Evolutionary conservation across 352 stramenopile genomes (phyloP).

Genomic region (Phytophthora sojae): DNA sequence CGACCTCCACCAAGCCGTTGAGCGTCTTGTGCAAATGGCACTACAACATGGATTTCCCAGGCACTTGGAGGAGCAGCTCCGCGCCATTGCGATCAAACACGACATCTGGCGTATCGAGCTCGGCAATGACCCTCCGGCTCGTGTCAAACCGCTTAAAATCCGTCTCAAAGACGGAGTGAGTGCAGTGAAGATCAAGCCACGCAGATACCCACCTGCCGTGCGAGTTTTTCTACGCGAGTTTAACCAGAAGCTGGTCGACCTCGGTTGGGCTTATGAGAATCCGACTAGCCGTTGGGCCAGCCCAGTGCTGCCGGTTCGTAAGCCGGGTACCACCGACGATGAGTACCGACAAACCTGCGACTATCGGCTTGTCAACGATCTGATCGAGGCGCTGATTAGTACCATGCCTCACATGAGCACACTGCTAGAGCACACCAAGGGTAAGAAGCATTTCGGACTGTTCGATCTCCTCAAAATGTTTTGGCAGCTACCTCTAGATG

Average conservation of each 20-base stretch:
- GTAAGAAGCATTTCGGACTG: not conserved
- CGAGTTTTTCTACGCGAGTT: constrained; percentile 4
- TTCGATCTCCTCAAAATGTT: constrained; percentile 9
- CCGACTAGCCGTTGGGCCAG: not conserved
- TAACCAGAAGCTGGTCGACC: constrained; percentile 9
- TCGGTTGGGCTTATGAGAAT: constrained; percentile 3
- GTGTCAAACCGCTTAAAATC: not conserved
- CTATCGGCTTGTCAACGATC: not conserved
- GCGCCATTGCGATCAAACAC: not conserved
- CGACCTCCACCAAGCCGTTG: not conserved
- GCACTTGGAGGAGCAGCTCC: not conserved
- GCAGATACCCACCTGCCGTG: constrained; percentile 4
- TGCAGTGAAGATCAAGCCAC: constrained; percentile 2
- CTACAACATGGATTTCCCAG: not conserved
- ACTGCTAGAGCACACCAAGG: not conserved
- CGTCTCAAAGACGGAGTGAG: not conserved
- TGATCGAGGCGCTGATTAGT: not conserved
- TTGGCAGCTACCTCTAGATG: not conserved
- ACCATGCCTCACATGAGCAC: constrained; percentile 1
- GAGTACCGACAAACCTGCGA: constrained; percentile 2
- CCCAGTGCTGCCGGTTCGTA: not conserved
- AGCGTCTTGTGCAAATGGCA: not conserved
- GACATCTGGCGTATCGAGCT: constrained; percentile 4
- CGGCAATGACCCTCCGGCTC: not conserved
- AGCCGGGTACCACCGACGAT: not conserved